Conservation (phyloP, 371 early-diverging fungal genomes). For the Gilbertella persicaria region DNA sequence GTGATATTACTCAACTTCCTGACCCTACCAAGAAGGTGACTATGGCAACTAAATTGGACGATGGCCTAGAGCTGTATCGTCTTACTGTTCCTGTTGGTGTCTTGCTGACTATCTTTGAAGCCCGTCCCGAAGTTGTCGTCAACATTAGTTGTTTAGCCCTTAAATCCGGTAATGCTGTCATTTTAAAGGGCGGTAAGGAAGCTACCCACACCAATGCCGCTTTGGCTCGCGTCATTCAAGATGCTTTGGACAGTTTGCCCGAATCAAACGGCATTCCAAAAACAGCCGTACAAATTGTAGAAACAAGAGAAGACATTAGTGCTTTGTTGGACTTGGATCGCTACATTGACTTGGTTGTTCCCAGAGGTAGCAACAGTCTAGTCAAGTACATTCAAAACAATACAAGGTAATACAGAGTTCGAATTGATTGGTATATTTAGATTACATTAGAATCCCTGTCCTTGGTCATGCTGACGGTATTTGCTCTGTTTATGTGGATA, state of each 20-base stretch:
- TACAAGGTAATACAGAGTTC: constrained; percentile 85
- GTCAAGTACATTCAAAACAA: constrained; percentile 89
- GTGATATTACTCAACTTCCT: constrained; percentile 80
- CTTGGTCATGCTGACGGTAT: constrained; percentile 98
- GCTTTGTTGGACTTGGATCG: constrained; percentile 83
- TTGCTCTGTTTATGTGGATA: constrained; percentile 90
- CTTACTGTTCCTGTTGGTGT: constrained; percentile 95
- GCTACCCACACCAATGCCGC: constrained; percentile 77
- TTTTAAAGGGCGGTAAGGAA: constrained; percentile 94
- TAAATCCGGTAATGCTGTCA: constrained; percentile 96
- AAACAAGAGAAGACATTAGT: constrained; percentile 85
- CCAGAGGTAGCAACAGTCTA: constrained; percentile 88
- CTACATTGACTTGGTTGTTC: constrained; percentile 95
- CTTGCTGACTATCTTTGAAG: constrained; percentile 94
- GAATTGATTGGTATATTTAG: not conserved
- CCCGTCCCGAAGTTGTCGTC: constrained; percentile 97
- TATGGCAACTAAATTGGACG: constrained; percentile 78
- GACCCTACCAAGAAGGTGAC: constrained; percentile 87
- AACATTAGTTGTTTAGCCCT: constrained; percentile 94
- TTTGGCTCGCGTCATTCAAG: constrained; percentile 74
- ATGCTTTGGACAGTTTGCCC: constrained; percentile 69
- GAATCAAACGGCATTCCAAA: constrained; percentile 59
- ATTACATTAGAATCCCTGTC: constrained; percentile 85
- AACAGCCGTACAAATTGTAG: constrained; percentile 86
- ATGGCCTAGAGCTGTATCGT: constrained; percentile 83